Conservation (phyloP, 2,329 filamentous ascomycete species). For the Colletotrichum acutatum region DNA sequence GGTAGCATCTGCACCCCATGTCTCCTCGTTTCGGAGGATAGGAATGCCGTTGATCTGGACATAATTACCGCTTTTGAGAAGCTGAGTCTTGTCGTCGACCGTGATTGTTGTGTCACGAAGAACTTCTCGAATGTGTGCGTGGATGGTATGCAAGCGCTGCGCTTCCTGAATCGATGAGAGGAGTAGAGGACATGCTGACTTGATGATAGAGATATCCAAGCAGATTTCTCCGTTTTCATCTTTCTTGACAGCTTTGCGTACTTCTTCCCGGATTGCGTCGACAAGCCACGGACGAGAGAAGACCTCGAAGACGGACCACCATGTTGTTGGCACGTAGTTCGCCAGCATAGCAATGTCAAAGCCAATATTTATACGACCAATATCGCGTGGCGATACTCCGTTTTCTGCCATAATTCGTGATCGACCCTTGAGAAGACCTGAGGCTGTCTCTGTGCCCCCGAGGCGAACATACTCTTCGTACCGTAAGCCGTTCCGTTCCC, state of each 20-base stretch:
- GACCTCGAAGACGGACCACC: constrained; percentile 58
- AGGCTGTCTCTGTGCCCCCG: neutral
- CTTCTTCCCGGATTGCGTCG: constrained; percentile 51
- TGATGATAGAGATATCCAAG: constrained; percentile 47
- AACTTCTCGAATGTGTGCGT: constrained; percentile 44
- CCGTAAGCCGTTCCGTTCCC: constrained; percentile 6
- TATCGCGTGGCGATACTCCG: neutral
- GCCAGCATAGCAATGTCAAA: constrained; percentile 47
- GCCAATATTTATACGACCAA: constrained; percentile 1
- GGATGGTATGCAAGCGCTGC: constrained; percentile 42
- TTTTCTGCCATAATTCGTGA: constrained; percentile 2
- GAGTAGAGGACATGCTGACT: constrained; percentile 46
- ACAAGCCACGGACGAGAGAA: constrained; percentile 52
- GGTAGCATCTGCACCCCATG: constrained; percentile 43
- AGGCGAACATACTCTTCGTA: constrained; percentile 8
- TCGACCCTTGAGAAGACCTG: neutral
- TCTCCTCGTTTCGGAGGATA: constrained; percentile 1
- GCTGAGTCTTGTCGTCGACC: constrained; percentile 45
- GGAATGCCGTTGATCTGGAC: constrained; percentile 46
- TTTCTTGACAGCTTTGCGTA: constrained; percentile 38
- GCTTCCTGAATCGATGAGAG: constrained; percentile 50
- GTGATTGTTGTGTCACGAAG: constrained; percentile 43
- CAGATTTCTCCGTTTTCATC: constrained; percentile 19
- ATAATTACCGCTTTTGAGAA: constrained; percentile 49
- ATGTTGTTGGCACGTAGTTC: constrained; percentile 55